Base-by-base conservation (phyloP, 129 eudicot species). In the Solidago caesia region DNA sequence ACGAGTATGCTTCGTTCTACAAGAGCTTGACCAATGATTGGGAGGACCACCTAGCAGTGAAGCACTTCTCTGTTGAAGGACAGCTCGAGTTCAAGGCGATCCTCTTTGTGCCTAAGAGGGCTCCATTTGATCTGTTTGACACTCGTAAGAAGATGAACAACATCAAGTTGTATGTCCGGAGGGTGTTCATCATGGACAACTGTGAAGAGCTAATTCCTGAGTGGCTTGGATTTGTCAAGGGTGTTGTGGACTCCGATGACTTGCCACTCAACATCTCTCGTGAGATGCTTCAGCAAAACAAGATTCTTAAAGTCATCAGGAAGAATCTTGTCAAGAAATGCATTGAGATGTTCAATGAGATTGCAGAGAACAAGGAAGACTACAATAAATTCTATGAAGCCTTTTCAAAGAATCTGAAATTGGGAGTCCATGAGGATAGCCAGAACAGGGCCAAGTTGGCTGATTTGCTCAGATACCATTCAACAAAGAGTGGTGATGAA, bases 271-370 rank as follows among this genome's bases (percentile, higher is more conserved):
- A 92, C 86, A 91, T 92, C 55, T 92, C 97, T 48, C 91, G 96
- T 63, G 97, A 92, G 81, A 92, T 78, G 91, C 79, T 92, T 76
- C 97, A 92, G 44, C 97, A 92, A 77, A 91, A 91, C 87, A 89
- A 91, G 91, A 91, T 91, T 39, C 86, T 91, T 27, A 91, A 91
- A 80, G 97, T 92, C 3, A 92, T 92, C 72, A 80, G 97, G 66
- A 92, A 92, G 87, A 92, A 92, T 65, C 88, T 92, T 69, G 97
- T 92, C 27, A 92, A 92, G 87, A 92, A 92, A 63, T 89, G 97
- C 80, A 84, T 92, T 59, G 97, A 92, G 82, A 92, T 92, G 97
- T 89, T 92, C 84, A 92, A 80, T 39, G 97, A 92, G 80, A 92
- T 92, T 16, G 89, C 97, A 0, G 97, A 92, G 80, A 92, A 92